These are phyloP conservation scores for Leucocoprinus birnbaumii DNA, from an alignment of 768 basidiomycete species.

Conservation along the genomic window DNA sequence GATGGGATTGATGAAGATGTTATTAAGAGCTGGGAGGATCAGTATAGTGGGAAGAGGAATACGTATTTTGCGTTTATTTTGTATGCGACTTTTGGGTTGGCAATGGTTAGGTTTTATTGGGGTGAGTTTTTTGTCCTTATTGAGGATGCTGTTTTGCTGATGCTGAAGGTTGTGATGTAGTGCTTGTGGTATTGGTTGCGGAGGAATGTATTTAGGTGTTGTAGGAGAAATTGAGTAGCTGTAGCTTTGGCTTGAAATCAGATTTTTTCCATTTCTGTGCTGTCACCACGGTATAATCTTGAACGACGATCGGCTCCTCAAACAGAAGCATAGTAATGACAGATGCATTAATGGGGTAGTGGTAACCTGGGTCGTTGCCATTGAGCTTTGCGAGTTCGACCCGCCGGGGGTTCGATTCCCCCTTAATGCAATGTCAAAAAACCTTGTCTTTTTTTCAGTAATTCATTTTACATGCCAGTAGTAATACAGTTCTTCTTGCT, in stretches of 20 bases:
- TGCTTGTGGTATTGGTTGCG: slow-evolving; percentile 4
- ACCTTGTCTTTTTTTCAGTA: too few species aligned
- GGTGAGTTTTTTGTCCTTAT: slow-evolving; percentile 39
- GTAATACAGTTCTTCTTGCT: too few species aligned
- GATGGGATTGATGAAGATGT: slow-evolving; percentile 25
- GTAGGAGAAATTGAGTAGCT: slow-evolving; percentile 2
- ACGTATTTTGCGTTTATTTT: slow-evolving; percentile 76
- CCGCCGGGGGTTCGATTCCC: slow-evolving; percentile 90
- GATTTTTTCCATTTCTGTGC: too few species aligned
- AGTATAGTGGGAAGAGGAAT: slow-evolving; percentile 41
- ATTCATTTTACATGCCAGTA: too few species aligned
- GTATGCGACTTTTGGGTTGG: slow-evolving; percentile 74
- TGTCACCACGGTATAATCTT: too few species aligned
- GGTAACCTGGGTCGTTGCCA: too few species aligned
- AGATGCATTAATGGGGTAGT: too few species aligned
- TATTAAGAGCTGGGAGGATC: slow-evolving; percentile 33
- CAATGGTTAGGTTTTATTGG: slow-evolving; percentile 59
- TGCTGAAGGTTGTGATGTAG: not conserved
- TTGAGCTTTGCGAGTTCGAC: slow-evolving; percentile 39
- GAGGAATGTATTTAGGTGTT: slow-evolving; percentile 9
- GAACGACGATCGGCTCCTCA: too few species aligned
- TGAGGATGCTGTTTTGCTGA: not conserved
- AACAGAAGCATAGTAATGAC: too few species aligned
- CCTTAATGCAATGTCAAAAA: slow-evolving; percentile 85
- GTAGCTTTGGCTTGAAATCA: not conserved